Evolutionary conservation across 768 basidiomycete genomes (phyloP).

Genomic region (Astraeus odoratus): DNA sequence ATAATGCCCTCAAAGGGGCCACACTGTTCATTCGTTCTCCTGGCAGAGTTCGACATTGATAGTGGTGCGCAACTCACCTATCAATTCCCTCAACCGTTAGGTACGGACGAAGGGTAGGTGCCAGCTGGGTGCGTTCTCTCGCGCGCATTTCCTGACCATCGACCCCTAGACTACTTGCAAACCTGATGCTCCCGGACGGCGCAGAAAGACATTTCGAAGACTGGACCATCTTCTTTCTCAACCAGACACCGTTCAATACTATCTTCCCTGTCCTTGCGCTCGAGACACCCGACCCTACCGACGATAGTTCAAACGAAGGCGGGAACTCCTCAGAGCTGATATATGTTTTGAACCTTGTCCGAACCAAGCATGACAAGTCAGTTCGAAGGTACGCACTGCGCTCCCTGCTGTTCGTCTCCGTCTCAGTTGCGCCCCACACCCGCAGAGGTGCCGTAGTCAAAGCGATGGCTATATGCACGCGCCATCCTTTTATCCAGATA

Average conservation of each 20-base stretch:
- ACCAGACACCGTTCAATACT: slow-evolving; percentile 85
- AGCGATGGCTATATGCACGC: slow-evolving; percentile 89
- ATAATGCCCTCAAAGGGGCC: slow-evolving; percentile 58
- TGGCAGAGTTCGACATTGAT: slow-evolving; percentile 99
- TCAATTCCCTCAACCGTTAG: slow-evolving; percentile 92
- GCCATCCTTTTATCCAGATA: slow-evolving; percentile 91
- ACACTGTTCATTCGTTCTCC: slow-evolving; percentile 86
- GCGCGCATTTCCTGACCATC: slow-evolving; percentile 5
- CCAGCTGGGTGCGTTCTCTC: neutral
- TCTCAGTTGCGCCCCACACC: slow-evolving; percentile 1
- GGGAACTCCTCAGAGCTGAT: slow-evolving; percentile 47
- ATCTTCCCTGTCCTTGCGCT: slow-evolving; percentile 77
- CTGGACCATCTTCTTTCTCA: slow-evolving; percentile 98
- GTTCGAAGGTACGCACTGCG: slow-evolving; percentile 54
- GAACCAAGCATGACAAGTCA: slow-evolving; percentile 85
- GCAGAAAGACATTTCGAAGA: slow-evolving; percentile 93
- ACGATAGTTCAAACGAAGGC: slow-evolving; percentile 19
- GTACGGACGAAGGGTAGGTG: slow-evolving; percentile 86
- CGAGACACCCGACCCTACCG: slow-evolving; percentile 40
- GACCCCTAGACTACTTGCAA: slow-evolving; percentile 73
- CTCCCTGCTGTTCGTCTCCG: slow-evolving; percentile 1
- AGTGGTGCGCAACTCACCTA: slow-evolving; percentile 90
- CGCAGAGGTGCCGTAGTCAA: slow-evolving; percentile 87
- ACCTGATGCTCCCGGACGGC: slow-evolving; percentile 97
- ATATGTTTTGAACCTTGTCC: slow-evolving; percentile 85